Conservation (phyloP, 23 red algal species). For the Gracilaria gracilis region DNA sequence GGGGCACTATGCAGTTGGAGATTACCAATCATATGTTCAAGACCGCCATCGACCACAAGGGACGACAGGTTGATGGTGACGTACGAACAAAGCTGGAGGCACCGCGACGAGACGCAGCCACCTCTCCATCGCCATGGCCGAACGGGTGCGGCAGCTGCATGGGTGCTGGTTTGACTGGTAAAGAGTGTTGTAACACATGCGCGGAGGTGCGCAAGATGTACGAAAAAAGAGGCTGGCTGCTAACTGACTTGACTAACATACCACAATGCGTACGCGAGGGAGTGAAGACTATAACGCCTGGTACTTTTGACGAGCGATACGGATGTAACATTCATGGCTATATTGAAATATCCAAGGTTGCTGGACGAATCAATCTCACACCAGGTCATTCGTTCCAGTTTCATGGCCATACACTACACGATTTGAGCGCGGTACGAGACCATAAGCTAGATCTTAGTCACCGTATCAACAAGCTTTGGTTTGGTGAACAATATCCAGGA, state of each 20-base stretch:
- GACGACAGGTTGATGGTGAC: conserved; percentile 34
- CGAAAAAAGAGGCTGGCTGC: conserved; percentile 79
- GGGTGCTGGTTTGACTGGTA: conserved; percentile 41
- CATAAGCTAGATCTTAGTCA: conserved; percentile 84
- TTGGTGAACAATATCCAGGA: conserved; percentile 85
- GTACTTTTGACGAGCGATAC: conserved; percentile 37
- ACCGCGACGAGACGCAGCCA: not conserved
- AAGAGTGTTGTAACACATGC: conserved; percentile 92
- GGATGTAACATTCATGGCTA: conserved; percentile 84
- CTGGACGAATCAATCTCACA: conserved; percentile 91
- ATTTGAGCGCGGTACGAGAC: conserved; percentile 59
- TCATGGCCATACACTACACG: conserved; percentile 83
- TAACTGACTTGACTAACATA: conserved; percentile 60
- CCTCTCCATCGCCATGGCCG: conserved; percentile 63
- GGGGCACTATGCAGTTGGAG: conserved; percentile 74
- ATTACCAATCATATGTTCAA: conserved; percentile 86
- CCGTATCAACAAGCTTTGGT: conserved; percentile 76
- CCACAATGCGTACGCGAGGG: conserved; percentile 88
- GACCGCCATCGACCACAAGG: conserved; percentile 62
- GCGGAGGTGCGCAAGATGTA: conserved; percentile 79
- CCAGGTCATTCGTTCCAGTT: conserved; percentile 84
- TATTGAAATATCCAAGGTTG: conserved; percentile 84
- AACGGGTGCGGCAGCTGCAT: conserved; percentile 54
- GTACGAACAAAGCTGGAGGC: not conserved
- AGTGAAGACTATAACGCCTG: conserved; percentile 32